Percentiles rank a stretch among this genome's conserved stretches.
Conservation (phyloP, 805 yeast species). For the Lipomyces starkeyi region DNA sequence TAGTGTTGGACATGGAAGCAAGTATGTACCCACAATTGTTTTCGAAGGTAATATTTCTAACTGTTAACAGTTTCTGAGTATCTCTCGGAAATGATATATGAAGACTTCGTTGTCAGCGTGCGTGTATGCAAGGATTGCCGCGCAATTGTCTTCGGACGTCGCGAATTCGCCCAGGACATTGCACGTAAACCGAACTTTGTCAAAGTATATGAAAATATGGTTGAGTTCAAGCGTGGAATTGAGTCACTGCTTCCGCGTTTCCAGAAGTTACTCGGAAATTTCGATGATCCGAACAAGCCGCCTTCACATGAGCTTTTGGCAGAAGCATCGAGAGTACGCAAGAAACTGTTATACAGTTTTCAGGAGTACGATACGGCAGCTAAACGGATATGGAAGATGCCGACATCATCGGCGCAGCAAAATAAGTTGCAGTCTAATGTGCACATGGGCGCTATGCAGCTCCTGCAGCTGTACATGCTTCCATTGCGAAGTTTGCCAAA, state of each 20-base stretch:
- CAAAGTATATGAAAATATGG: constrained; percentile 51
- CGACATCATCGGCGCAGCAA: constrained; percentile 53
- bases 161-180: constrained; percentile 55
- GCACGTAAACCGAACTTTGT: constrained; percentile 47
- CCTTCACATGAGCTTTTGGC: constrained; percentile 44
- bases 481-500: constrained; percentile 67
- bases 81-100: constrained; percentile 27
- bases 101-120: constrained; percentile 44
- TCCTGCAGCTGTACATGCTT: constrained; percentile 70
- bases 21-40: background rate
- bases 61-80: constrained; percentile 23
- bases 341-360: constrained; percentile 56
- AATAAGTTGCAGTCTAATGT: constrained; percentile 58
- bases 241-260: constrained; percentile 53
- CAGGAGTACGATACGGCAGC: constrained; percentile 58
- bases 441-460: constrained; percentile 60
- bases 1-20: constrained; percentile 37
- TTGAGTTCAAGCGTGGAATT: constrained; percentile 50
- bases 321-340: constrained; percentile 52
- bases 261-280: constrained; percentile 47
- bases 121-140: constrained; percentile 78
- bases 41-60: background rate
- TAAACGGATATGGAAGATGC: constrained; percentile 50
- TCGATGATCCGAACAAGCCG: constrained; percentile 47
- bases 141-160: constrained; percentile 60